Conservation (phyloP, 495 filamentous ascomycete genomes). For the Annulohypoxylon nitens region DNA sequence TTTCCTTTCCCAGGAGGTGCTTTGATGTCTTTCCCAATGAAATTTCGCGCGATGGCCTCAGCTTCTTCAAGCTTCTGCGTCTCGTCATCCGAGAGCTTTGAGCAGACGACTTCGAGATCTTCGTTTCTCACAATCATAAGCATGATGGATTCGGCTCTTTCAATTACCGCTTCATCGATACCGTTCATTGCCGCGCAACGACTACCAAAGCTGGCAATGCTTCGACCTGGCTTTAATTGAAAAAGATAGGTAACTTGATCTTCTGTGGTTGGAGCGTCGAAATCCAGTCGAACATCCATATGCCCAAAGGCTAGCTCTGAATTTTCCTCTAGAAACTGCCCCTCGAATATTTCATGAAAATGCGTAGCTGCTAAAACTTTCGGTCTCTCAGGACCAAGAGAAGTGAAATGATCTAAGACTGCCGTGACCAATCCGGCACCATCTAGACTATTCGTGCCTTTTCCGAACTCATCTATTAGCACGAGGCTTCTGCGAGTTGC, state of each 20-base stretch:
- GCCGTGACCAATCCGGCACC: constrained; percentile 89
- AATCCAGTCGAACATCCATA: constrained; percentile 87
- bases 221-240: constrained; percentile 76
- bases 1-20: constrained; percentile 23
- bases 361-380: constrained; percentile 92
- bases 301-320: constrained; percentile 77
- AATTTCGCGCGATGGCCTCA: constrained; percentile 52
- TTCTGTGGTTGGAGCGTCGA: constrained; percentile 66
- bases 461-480: constrained; percentile 95
- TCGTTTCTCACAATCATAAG: constrained; percentile 77
- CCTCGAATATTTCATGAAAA: constrained; percentile 93
- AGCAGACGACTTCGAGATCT: constrained; percentile 79
- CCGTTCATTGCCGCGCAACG: constrained; percentile 88
- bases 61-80: constrained; percentile 72
- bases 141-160: constrained; percentile 82
- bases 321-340: constrained; percentile 70
- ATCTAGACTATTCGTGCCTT: constrained; percentile 86
- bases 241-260: constrained; percentile 92
- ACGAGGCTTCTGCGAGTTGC: constrained; percentile 83
- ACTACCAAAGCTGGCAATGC: constrained; percentile 85
- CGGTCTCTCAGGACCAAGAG: constrained; percentile 70
- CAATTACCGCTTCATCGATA: constrained; percentile 76
- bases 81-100: constrained; percentile 71
- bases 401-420: constrained; percentile 81
- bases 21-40: constrained; percentile 48